Conservation (phyloP, 768 basidiomycete genomes). For the Auriscalpium microsporum region DNA sequence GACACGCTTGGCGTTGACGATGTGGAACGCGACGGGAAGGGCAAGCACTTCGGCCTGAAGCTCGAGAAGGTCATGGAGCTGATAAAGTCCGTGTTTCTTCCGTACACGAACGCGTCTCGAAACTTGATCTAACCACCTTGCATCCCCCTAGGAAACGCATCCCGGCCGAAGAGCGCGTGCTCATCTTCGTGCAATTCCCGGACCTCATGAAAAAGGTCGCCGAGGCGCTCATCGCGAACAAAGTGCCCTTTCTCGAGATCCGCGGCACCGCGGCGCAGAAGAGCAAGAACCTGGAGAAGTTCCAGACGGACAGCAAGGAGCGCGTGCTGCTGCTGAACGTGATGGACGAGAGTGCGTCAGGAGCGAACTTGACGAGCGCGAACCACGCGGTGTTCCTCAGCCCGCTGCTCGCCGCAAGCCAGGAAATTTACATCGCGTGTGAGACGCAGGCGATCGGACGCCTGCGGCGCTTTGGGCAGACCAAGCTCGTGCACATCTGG, state of each 20-base stretch:
- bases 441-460: slow-evolving; percentile 82
- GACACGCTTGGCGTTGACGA: slow-evolving; percentile 77
- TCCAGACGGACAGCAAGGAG: slow-evolving; percentile 73
- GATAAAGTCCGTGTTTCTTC: slow-evolving; percentile 51
- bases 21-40: slow-evolving; percentile 57
- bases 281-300: slow-evolving; percentile 77
- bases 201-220: slow-evolving; percentile 89
- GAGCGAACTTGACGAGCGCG: slow-evolving; percentile 85
- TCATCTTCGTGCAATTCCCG: slow-evolving; percentile 94
- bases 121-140: not conserved
- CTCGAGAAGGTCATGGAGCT: slow-evolving; percentile 67
- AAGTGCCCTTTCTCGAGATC: slow-evolving; percentile 74
- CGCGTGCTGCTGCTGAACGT: slow-evolving; percentile 83
- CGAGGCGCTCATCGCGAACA: slow-evolving; percentile 65
- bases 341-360: slow-evolving; percentile 93
- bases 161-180: slow-evolving; percentile 69
- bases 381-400: slow-evolving; percentile 95
- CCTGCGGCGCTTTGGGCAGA: slow-evolving; percentile 76
- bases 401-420: slow-evolving; percentile 72
- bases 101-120: not conserved
- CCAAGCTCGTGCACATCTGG: slow-evolving; percentile 73
- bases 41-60: slow-evolving; percentile 77
- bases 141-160: slow-evolving; percentile 46
- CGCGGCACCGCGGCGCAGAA: slow-evolving; percentile 67
- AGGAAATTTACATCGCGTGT: slow-evolving; percentile 79